Evolutionary conservation across 202 grass and related monocot genomes (phyloP).

Genomic region (Bolboschoenoplectus hybrid): DNA sequence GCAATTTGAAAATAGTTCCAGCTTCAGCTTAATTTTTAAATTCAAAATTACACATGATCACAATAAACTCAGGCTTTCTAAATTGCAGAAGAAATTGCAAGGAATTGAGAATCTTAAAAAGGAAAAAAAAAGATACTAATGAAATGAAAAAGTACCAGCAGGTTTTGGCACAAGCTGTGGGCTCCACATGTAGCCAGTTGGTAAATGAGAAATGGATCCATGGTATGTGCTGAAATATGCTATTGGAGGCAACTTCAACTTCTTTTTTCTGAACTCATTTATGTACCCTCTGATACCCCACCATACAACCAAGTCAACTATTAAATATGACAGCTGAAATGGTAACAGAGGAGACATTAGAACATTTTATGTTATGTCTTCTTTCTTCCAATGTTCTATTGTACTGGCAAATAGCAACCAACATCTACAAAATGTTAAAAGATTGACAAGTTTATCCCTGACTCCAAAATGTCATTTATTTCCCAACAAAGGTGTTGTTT

Average conservation of each 20-base stretch:
- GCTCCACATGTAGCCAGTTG: constrained; percentile 99
- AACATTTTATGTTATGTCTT: background rate
- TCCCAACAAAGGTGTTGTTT: background rate
- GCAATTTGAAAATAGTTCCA: constrained; percentile 8
- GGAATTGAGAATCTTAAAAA: background rate
- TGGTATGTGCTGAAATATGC: constrained; percentile 99
- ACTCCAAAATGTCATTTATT: background rate
- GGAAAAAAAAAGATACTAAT: constrained; percentile 34
- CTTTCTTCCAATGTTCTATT: background rate
- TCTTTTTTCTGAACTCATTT: constrained; percentile 94
- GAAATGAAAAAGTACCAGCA: constrained; percentile 60
- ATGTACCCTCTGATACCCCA: constrained; percentile 97
- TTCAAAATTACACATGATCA: background rate
- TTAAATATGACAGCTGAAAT: constrained; percentile 89
- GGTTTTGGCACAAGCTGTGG: constrained; percentile 87
- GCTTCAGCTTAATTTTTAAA: constrained; percentile 32
- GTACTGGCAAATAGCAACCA: background rate
- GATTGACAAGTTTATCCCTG: background rate
- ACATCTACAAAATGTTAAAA: background rate
- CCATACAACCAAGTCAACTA: constrained; percentile 91
- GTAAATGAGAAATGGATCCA: constrained; percentile 99
- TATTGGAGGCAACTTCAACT: constrained; percentile 85
- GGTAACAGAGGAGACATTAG: constrained; percentile 29
- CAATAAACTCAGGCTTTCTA: background rate
- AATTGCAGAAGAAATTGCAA: background rate